phyloP scores from a whole-genome alignment of 106 monocot genomes.

The Dendrobium huoshanense region DNA sequence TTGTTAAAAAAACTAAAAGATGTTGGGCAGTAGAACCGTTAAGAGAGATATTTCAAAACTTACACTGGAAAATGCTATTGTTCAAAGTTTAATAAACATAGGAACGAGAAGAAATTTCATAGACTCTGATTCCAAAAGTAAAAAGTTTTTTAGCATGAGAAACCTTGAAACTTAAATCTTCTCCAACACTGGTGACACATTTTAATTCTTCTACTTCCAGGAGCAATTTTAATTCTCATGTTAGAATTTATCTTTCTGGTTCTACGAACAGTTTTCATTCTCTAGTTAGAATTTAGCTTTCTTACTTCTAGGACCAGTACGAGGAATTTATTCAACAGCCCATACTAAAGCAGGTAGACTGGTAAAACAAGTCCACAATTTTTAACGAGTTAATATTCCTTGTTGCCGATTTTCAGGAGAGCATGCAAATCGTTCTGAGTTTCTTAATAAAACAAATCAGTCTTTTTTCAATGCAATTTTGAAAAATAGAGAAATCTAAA shows the following conservation, averaged over 20 bases:
- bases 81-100: not conserved
- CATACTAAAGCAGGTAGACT: not conserved
- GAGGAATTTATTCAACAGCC: not conserved
- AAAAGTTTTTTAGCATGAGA: not conserved
- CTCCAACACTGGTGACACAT: not conserved
- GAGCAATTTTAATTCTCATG: too few species aligned
- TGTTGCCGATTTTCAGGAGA: not conserved
- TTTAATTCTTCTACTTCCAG: too few species aligned
- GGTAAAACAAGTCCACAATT: not conserved
- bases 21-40: too few species aligned
- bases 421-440: not conserved
- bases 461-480: too few species aligned
- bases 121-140: not conserved
- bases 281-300: not conserved
- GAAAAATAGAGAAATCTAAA: too few species aligned
- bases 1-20: too few species aligned
- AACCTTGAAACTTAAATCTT: not conserved
- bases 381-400: not conserved
- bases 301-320: not conserved
- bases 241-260: too few species aligned
- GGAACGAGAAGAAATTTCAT: not conserved
- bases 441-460: not conserved
- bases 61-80: too few species aligned
- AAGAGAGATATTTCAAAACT: too few species aligned
- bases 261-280: too few species aligned